Conservation (phyloP, 345 rosid species). For the Acer saccharum region DNA sequence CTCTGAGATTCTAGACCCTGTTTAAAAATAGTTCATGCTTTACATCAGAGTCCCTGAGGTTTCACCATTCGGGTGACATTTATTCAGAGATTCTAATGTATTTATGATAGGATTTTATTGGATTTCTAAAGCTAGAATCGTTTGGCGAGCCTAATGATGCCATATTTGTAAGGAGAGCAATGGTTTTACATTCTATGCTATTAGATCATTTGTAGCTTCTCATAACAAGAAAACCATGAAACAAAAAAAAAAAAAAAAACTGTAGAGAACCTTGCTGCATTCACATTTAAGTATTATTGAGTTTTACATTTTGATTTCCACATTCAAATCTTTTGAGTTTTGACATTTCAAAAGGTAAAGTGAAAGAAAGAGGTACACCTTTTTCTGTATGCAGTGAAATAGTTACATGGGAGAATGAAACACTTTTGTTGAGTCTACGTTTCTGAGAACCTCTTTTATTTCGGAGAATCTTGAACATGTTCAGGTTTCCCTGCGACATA, state of each 20-base stretch:
- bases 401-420: neutral
- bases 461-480: conserved; percentile 25
- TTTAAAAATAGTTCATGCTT: neutral
- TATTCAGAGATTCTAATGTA: neutral
- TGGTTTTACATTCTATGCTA: neutral
- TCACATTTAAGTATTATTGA: neutral
- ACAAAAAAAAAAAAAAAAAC: too few species aligned
- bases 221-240: neutral
- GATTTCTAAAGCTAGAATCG: neutral
- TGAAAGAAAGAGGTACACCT: conserved; percentile 11
- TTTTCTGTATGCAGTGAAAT: conserved; percentile 2
- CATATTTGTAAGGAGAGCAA: neutral
- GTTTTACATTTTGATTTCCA: conserved; percentile 1
- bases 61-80: neutral
- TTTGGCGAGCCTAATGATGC: neutral
- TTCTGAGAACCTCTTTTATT: neutral
- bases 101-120: neutral
- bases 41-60: neutral
- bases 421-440: neutral
- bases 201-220: too few species aligned
- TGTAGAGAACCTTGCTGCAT: neutral
- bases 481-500: conserved; percentile 60
- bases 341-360: conserved; percentile 2
- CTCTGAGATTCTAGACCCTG: neutral
- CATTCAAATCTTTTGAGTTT: conserved; percentile 2